Evolutionary conservation across 164 flowering plant genomes (phyloP).

Genomic region (Vitis cinerea): DNA sequence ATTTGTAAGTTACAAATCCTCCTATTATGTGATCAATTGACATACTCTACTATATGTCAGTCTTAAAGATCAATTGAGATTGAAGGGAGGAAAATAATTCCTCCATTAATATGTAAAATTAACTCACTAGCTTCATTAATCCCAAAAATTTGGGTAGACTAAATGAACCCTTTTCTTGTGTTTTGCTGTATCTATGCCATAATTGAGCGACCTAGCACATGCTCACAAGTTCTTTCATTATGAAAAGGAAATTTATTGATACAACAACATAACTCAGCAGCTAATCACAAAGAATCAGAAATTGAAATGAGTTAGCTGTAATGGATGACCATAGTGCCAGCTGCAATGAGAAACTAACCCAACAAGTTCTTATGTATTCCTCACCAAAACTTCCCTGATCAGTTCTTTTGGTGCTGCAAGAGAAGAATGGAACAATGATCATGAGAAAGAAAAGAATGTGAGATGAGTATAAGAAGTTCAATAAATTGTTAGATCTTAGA

Average conservation of each 20-base stretch:
- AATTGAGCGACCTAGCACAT: background rate
- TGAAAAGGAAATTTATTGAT: background rate
- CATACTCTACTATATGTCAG: too few species aligned
- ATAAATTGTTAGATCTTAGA: too few species aligned
- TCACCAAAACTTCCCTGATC: slow-evolving; percentile 28
- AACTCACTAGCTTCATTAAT: too few species aligned
- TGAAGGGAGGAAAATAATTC: too few species aligned
- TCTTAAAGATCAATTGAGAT: too few species aligned
- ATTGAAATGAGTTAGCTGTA: background rate
- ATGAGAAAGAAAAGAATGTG: background rate
- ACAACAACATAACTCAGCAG: slow-evolving; percentile 1
- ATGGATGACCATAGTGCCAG: background rate
- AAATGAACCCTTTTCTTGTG: too few species aligned
- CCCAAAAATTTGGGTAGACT: too few species aligned
- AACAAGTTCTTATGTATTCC: slow-evolving; percentile 18
- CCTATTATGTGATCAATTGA: too few species aligned
- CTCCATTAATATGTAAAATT: too few species aligned
- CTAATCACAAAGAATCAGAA: background rate
- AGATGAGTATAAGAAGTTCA: too few species aligned
- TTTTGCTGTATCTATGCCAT: background rate
- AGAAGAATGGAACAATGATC: background rate
- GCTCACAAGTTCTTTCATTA: background rate
- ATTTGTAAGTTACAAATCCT: too few species aligned
- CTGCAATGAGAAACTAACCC: background rate
- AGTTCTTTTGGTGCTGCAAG: slow-evolving; percentile 38